Percentiles rank a stretch among this genome's conserved stretches.
Evolutionary conservation across 331 rosid species (phyloP).

Genomic region (Rhamnella rubrinervis): DNA sequence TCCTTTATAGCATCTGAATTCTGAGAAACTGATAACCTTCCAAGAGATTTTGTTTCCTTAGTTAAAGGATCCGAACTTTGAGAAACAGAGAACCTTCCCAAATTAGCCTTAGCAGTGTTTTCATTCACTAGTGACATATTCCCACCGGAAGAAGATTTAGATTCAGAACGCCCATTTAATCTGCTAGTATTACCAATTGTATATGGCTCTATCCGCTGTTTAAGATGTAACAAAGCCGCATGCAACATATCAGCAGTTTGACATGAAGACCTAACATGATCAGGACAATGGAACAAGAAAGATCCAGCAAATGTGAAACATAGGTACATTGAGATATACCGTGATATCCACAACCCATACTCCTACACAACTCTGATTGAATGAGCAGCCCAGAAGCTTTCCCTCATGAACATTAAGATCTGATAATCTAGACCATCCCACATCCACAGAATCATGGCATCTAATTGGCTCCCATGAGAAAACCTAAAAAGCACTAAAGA

Average conservation of each 20-base stretch:
- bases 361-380: conserved; percentile 98
- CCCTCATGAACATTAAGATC: conserved; percentile 99
- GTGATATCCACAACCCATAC: conserved; percentile 99
- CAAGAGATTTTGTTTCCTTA: conserved; percentile 84
- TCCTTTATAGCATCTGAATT: conserved; percentile 83
- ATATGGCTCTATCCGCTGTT: conserved; percentile 91
- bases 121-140: conserved; percentile 62
- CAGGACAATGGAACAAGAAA: conserved; percentile 9
- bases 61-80: conserved; percentile 70
- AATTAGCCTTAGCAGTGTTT: conserved; percentile 55
- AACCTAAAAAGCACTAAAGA: conserved; percentile 52
- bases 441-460: conserved; percentile 88
- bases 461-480: conserved; percentile 96
- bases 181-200: conserved; percentile 56
- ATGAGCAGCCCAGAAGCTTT: conserved; percentile 97
- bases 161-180: conserved; percentile 75
- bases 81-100: conserved; percentile 57
- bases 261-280: too few species aligned
- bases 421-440: conserved; percentile 95
- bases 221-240: conserved; percentile 30
- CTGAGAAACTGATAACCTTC: conserved; percentile 89
- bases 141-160: conserved; percentile 63
- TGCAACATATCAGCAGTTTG: conserved; percentile 21
- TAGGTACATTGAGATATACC: conserved; percentile 45
- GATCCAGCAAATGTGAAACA: conserved; percentile 5